A percentile compares a stretch with the other conserved stretches of the same genome.
Evolutionary conservation across 1,284 basidiomycete species (phyloP).

Genomic region (Leccinum pachyderme): DNA sequence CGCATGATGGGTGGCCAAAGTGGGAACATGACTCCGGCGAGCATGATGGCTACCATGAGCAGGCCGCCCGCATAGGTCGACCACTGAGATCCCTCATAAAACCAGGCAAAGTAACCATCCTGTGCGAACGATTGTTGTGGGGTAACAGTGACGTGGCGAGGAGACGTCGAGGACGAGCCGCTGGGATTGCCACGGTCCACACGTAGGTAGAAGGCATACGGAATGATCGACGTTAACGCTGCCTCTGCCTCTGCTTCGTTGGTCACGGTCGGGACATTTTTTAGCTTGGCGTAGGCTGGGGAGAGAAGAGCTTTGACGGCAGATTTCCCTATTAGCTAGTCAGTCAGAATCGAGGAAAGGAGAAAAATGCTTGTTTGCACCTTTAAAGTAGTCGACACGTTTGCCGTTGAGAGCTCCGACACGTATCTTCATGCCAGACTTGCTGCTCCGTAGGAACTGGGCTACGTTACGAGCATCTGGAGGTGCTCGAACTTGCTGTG

Average conservation of each 20-base stretch:
- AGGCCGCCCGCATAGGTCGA: slow-evolving; percentile 91
- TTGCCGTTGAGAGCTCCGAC: slow-evolving; percentile 93
- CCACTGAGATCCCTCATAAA: slow-evolving; percentile 94
- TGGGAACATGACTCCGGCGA: slow-evolving; percentile 99
- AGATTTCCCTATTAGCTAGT: slow-evolving; percentile 66
- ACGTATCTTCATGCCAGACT: slow-evolving; percentile 85
- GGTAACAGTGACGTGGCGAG: slow-evolving; percentile 80
- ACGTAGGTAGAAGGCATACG: slow-evolving; percentile 87
- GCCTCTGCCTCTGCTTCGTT: slow-evolving; percentile 76
- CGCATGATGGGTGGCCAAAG: slow-evolving; percentile 94
- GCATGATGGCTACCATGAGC: slow-evolving; percentile 90
- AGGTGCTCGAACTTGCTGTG: slow-evolving; percentile 71
- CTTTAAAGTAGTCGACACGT: slow-evolving; percentile 97
- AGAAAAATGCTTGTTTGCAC: slow-evolving; percentile 31
- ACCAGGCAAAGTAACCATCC: slow-evolving; percentile 91
- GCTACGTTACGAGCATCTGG: slow-evolving; percentile 77
- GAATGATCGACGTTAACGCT: slow-evolving; percentile 73
- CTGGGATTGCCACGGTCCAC: slow-evolving; percentile 77
- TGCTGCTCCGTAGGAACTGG: slow-evolving; percentile 82
- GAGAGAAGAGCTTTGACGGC: slow-evolving; percentile 91
- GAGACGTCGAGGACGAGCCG: slow-evolving; percentile 67
- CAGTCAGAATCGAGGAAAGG: neutral
- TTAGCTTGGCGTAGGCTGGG: slow-evolving; percentile 87
- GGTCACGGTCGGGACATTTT: slow-evolving; percentile 77
- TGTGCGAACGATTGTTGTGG: slow-evolving; percentile 80